Evolutionary conservation across 345 rosid genomes (phyloP), one percentile per base, ranked within the genome.

Genomic region (Acer negundo): DNA sequence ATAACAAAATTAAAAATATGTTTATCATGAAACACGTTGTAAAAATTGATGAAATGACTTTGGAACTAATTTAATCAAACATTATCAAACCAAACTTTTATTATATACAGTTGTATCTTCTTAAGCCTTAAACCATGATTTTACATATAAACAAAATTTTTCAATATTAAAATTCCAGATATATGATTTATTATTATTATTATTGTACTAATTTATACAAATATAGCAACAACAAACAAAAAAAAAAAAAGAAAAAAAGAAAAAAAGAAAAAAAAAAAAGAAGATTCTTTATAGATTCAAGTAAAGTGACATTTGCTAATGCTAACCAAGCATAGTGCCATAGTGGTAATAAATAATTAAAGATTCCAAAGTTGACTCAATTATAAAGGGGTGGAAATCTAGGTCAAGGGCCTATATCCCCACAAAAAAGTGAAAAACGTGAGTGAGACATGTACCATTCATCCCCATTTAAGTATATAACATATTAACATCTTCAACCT

Each of bases 301-400:
- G 16, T 40, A 4, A 67, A 67, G 55, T 13, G 55, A 11, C 55
- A 49, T 0, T 17, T 11, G 6, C 55, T 49, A 3, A 40, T 67
- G 28, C 42, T 35, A 67, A 19, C 51, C 70, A 10, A 66, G 5
- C 3, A 24, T 15, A 0, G 40, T 15, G 61, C 31, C 31, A 28
- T 28, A 28, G 31, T 28, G 31, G 31, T 42, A 22, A 24, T 49
- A 3, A 1, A 49, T 49, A 26, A 49, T 70, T 16, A 23, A 31
- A 70, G 63, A 71, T 71, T 53, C 74, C 28, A 55, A 55, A 31
- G 28, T 49, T 71, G 74, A 71, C 63, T 11, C 26, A n/a, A 31
- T 24, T 0, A 4, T 10, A 49, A 8, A 8, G 17, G 74, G 63
- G 6, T 53, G 42, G 46, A 70, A 53, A 47, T 69, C 10, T 70